phyloP scores from a whole-genome alignment of 768 basidiomycete genomes.

The Boletus subparvulus region DNA sequence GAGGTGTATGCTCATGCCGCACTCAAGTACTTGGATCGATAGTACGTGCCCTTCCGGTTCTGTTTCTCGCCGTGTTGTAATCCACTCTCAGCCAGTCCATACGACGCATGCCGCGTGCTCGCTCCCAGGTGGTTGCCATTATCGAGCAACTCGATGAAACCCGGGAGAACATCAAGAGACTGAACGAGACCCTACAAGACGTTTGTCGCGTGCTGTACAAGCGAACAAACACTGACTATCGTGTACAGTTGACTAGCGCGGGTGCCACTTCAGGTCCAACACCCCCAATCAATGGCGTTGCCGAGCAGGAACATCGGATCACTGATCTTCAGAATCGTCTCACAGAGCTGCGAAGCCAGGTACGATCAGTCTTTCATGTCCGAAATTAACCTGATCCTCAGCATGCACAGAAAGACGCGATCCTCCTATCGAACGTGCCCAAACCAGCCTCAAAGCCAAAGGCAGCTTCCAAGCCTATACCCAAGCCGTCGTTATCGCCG shows the following conservation, averaged over 20 bases:
- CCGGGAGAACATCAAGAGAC: slow-evolving; percentile 36
- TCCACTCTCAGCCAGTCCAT: slow-evolving; percentile 41
- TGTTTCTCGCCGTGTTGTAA: slow-evolving; percentile 28
- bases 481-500: slow-evolving; percentile 18
- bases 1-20: slow-evolving; percentile 78
- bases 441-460: slow-evolving; percentile 10
- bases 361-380: slow-evolving; percentile 17
- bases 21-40: slow-evolving; percentile 72
- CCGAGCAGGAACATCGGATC: slow-evolving; percentile 44
- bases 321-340: slow-evolving; percentile 44
- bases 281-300: slow-evolving; percentile 30
- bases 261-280: slow-evolving; percentile 16
- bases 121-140: slow-evolving; percentile 39
- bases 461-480: slow-evolving; percentile 3
- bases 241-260: slow-evolving; percentile 16
- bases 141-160: slow-evolving; percentile 39
- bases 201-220: slow-evolving; percentile 30
- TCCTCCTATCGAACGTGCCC: slow-evolving; percentile 26
- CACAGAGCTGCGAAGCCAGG: slow-evolving; percentile 40
- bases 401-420: slow-evolving; percentile 26
- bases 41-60: slow-evolving; percentile 46
- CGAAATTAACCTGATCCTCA: neutral
- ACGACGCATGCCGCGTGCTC: slow-evolving; percentile 50
- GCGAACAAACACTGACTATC: neutral
- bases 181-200: slow-evolving; percentile 40